Base-by-base conservation (phyloP, 345 rosid genomes). In the Erysimum cheiranthoides region DNA sequence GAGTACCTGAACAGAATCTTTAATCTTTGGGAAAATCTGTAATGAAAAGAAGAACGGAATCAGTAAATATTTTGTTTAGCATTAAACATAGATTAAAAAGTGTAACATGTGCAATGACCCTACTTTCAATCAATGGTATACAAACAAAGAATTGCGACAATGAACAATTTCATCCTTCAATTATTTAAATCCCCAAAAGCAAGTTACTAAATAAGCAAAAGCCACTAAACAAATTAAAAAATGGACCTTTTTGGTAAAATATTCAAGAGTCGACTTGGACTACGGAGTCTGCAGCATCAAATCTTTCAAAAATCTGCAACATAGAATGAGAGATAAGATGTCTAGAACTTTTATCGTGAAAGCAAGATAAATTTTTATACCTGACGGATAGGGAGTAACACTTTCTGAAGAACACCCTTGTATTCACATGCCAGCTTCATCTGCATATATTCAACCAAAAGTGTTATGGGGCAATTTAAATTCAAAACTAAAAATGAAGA, bases 11-110 rank as follows among this genome's bases (percentile, higher is more conserved):
- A 82, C 64, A 11, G 96, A 87, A 78, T 92, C 98, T 77, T 92
- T 92, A 53, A 94, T 87, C 84, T 90, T 94, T 47, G 98, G 97
- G 73, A 90, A 94, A 32, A 94, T 93, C 98, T 91, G 87, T 86
- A 82, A 31, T 58, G 35, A 77, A 86, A 49, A 73, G 69, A 81
- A 73, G 67, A 83, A 78, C 82, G 70, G 35, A 60, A 69, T 73
- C 36, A 50, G 50, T 30, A 71, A 61, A 18, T 31, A 16, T 66
- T 50, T 52, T 66, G 45, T 46, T 30, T 43, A 7, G 25, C 45
- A 45, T 34, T 66, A 32, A 36, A 73, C 58, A 49, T 38, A 38
- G 50, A 21, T 14, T n/a, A 3, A 61, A 25, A 28, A 28, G 13
- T 61, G 6, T 14, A 50, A 4, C 36, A 21, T 61, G 9, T 61